Percentiles rank a stretch among this genome's conserved stretches.
phyloP scores from a whole-genome alignment of 192 early-diverging fungal genomes.

The Pilobolus umbonatus region DNA sequence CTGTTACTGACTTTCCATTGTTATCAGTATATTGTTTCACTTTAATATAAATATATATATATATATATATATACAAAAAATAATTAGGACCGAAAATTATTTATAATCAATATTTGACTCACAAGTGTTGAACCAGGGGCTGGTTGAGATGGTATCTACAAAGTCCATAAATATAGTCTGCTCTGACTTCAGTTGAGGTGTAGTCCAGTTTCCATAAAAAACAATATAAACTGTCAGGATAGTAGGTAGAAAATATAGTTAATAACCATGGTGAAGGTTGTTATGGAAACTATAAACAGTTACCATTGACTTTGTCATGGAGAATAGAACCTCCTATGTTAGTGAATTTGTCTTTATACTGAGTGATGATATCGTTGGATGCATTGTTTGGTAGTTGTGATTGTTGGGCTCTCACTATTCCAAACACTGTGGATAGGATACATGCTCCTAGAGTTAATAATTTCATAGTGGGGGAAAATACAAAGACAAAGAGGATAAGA shows the following conservation, averaged over 20 bases:
- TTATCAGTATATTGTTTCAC: conserved; percentile 29
- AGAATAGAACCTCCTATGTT: conserved; percentile 28
- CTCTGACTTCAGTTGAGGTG: conserved; percentile 6
- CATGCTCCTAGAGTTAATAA: background rate
- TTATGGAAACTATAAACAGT: background rate
- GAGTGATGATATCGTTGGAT: conserved; percentile 1
- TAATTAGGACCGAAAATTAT: background rate
- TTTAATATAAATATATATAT: background rate
- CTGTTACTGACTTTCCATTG: conserved; percentile 28
- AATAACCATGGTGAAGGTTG: background rate
- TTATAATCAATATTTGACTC: background rate
- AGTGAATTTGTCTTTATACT: conserved; percentile 14
- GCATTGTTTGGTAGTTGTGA: background rate
- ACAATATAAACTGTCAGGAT: conserved; percentile 29
- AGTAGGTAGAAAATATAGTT: background rate
- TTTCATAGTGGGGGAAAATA: background rate
- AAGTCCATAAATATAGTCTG: conserved; percentile 27
- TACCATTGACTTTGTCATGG: conserved; percentile 31
- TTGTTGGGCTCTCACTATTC: conserved; percentile 8
- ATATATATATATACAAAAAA: background rate
- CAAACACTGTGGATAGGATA: conserved; percentile 4
- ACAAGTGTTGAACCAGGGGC: conserved; percentile 27
- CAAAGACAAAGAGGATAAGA: background rate
- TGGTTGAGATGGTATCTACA: conserved; percentile 19
- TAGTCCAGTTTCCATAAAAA: conserved; percentile 35